Percentiles rank a stretch among this genome's conserved stretches.
Conservation (phyloP, 345 rosid species). For the Lagerstroemia speciosa region DNA sequence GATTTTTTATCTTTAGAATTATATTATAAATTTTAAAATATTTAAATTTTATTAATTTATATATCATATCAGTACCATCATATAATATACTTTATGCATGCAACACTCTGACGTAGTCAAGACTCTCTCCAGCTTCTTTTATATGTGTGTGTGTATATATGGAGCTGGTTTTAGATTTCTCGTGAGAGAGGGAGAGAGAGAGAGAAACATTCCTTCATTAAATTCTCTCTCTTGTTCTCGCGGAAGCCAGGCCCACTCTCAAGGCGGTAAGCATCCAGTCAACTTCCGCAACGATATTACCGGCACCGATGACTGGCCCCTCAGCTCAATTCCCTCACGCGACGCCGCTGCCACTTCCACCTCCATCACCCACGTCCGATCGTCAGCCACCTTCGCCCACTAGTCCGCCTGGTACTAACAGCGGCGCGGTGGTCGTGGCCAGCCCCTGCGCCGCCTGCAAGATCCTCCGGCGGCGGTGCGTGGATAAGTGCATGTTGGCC, state of each 20-base stretch:
- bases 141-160: too few relatives aligned
- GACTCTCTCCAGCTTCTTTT: too few relatives aligned
- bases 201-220: neutral
- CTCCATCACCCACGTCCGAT: constrained; percentile 3
- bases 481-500: constrained; percentile 54
- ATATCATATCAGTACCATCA: too few relatives aligned
- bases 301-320: neutral
- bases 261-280: neutral
- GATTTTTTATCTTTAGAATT: too few relatives aligned
- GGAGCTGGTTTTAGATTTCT: too few relatives aligned
- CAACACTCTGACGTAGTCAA: too few relatives aligned
- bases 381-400: neutral
- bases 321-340: constrained; percentile 6
- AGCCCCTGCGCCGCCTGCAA: constrained; percentile 78
- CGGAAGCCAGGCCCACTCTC: neutral
- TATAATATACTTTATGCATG: too few relatives aligned
- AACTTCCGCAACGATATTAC: neutral
- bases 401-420: constrained; percentile 9
- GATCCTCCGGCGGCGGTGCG: constrained; percentile 63
- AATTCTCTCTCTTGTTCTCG: neutral
- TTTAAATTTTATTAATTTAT: too few relatives aligned
- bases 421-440: constrained; percentile 11
- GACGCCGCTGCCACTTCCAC: constrained; percentile 9
- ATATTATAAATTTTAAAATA: too few relatives aligned
- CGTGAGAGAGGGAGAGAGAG: too few relatives aligned